Evolutionary conservation across 257 asterid species (phyloP).

Genomic region (Coffea eugenioides): DNA sequence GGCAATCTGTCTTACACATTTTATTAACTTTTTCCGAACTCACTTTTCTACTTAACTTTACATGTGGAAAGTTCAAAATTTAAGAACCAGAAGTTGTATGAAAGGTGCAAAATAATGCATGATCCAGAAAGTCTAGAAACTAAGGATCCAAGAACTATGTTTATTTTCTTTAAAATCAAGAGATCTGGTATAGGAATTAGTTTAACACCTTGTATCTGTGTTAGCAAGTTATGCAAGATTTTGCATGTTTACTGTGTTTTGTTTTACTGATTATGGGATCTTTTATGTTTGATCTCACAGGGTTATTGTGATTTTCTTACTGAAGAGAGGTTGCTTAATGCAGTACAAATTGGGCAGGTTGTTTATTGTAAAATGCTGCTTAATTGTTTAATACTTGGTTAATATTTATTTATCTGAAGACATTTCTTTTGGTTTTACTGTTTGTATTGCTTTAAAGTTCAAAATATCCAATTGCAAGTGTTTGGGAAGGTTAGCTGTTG

Average conservation of each 20-base stretch:
- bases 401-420: background rate
- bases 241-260: background rate
- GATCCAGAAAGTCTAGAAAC: too few species aligned
- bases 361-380: slow-evolving; percentile 6
- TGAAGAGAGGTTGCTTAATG: slow-evolving; percentile 88
- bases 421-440: too few species aligned
- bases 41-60: background rate
- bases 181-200: background rate
- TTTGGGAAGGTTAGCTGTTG: background rate
- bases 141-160: too few species aligned
- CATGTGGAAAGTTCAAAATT: too few species aligned
- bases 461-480: background rate
- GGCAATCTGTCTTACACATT: slow-evolving; percentile 1
- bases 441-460: background rate
- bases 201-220: background rate
- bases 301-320: slow-evolving; percentile 97
- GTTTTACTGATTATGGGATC: slow-evolving; percentile 18
- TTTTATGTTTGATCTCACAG: slow-evolving; percentile 39
- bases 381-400: background rate
- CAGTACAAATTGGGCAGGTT: slow-evolving; percentile 96
- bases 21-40: background rate
- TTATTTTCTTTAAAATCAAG: background rate
- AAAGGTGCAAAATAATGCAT: too few species aligned
- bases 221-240: background rate
- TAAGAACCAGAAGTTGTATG: too few species aligned